Conservation (phyloP, 2,329 filamentous ascomycete genomes). For the Colletotrichum lindemuthianum region DNA sequence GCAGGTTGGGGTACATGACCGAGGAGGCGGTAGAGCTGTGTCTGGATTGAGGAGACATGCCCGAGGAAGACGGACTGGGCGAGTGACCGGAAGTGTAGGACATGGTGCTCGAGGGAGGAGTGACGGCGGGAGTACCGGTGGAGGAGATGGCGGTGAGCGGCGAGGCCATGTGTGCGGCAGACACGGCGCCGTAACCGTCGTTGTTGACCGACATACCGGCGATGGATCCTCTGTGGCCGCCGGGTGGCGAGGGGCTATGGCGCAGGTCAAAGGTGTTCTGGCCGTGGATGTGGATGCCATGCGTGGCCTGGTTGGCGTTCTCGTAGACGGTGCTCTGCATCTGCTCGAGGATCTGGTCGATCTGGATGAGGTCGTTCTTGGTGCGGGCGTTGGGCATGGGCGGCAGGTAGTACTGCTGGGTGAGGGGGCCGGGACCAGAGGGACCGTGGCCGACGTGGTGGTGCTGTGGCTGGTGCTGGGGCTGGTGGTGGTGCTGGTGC, state of each 20-base stretch:
- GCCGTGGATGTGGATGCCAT: constrained; percentile 80
- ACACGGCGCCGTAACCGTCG: constrained; percentile 54
- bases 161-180: constrained; percentile 68
- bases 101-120: constrained; percentile 78
- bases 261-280: constrained; percentile 72
- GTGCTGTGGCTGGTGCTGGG: constrained; percentile 36
- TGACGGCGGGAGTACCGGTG: constrained; percentile 79
- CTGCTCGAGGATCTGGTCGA: constrained; percentile 94
- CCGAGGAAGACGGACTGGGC: constrained; percentile 75
- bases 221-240: constrained; percentile 50
- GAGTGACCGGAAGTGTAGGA: constrained; percentile 84
- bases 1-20: constrained; percentile 80
- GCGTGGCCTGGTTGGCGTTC: constrained; percentile 83
- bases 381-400: constrained; percentile 89
- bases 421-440: constrained; percentile 66
- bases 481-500: constrained; percentile 25
- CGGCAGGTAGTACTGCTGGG: constrained; percentile 87
- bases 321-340: constrained; percentile 97
- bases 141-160: constrained; percentile 68
- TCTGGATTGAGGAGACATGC: constrained; percentile 73
- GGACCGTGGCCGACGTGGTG: constrained; percentile 65
- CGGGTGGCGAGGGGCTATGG: constrained; percentile 64
- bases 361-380: constrained; percentile 92
- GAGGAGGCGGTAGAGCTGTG: constrained; percentile 68
- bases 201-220: constrained; percentile 46